Base-by-base conservation (phyloP, 169 alveolate species). In the Plasmodium relictum region DNA sequence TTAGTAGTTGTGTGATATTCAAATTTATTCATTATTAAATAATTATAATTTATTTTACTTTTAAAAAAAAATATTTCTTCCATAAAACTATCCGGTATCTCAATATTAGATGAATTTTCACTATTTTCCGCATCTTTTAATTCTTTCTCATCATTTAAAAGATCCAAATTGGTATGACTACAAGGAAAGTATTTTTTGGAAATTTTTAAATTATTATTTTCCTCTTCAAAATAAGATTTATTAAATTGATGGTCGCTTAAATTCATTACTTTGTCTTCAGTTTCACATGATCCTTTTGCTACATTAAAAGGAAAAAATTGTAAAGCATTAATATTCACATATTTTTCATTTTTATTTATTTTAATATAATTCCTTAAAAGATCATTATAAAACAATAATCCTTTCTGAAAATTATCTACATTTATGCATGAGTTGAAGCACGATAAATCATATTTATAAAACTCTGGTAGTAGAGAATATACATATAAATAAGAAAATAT, bases 371-470 rank as follows among this genome's bases (percentile, higher is more conserved):
- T 83, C 1, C 10, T 52, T 50, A 83, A 31, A 24, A 83, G 70
- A 31, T 54, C 68, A 54, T 83, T 83, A 83, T 83, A 56, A 52
- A 83, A 44, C 18, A 83, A 45, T 42, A 83, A 62, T 0, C 91
- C 91, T 72, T 83, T 83, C 61, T 83, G 56, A 18, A 83, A 83
- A 68, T 83, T 83, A 12, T 83, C 91, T 8, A 83, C 85, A 54
- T 83, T 83, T 59, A 83, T 54, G 50, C 80, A 68, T 2, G 91
- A 83, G 9, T 24, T 20, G 2, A 68, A 12, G 2, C 56, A 18
- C 2, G 39, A 52, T n/a, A 68, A 41, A 14, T 42, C 24, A 42
- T 22, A 12, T 16, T 37, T 24, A 20, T 45, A 52, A n/a, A 68
- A 14, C 22, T 83, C 91, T 6, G 91, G 91, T 52, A 37, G 66